These are phyloP conservation scores for Lathyrus tuberosus DNA, from an alignment of 306 rosid species.

Conservation along the genomic window DNA sequence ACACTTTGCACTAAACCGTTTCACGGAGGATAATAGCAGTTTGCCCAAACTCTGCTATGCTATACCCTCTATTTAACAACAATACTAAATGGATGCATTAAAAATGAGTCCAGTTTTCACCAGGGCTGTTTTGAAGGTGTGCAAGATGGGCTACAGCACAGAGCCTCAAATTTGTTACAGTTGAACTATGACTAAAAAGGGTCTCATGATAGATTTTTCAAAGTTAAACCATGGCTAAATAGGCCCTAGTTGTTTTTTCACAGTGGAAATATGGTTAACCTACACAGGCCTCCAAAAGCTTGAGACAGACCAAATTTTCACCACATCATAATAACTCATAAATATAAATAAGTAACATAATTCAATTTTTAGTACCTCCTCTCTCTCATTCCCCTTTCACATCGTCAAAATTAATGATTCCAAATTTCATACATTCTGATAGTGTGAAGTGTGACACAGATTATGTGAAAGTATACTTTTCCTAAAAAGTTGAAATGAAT, in stretches of 20 bases:
- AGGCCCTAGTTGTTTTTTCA: too few species aligned
- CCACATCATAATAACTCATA: too few species aligned
- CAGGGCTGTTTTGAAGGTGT: too few species aligned
- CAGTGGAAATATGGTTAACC: too few species aligned
- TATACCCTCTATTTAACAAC: not conserved
- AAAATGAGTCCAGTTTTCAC: not conserved
- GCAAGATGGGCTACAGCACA: too few species aligned
- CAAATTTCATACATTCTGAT: not conserved
- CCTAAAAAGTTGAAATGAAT: constrained; percentile 2
- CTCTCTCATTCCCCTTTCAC: not conserved
- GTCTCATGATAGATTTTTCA: too few species aligned
- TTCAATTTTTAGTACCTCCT: not conserved
- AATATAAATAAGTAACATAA: not conserved
- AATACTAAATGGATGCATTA: not conserved
- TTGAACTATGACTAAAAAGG: too few species aligned
- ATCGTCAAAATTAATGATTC: not conserved
- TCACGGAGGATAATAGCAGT: not conserved
- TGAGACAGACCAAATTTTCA: too few species aligned
- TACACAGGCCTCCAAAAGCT: too few species aligned
- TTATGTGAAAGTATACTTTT: not conserved
- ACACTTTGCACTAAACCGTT: not conserved
- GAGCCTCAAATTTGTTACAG: too few species aligned
- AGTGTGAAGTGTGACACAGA: not conserved
- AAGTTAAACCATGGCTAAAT: too few species aligned
- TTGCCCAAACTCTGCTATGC: not conserved